Base-by-base conservation (phyloP, 371 early-diverging fungal species). In the Haplosporangium sp. region DNA sequence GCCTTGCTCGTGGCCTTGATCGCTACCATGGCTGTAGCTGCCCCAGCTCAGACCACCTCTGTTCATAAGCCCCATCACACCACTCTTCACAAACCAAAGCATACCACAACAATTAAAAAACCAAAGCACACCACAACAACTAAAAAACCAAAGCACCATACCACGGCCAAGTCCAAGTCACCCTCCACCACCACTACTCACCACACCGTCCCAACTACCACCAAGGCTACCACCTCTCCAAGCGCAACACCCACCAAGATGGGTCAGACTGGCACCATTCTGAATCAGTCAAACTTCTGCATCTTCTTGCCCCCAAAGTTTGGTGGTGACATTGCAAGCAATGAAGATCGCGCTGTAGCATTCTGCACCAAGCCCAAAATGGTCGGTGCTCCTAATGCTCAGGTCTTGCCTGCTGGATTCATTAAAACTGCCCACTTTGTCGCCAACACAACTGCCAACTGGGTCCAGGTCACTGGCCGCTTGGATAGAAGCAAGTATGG, bases 401-500 rank as follows among this genome's bases (percentile, higher is more conserved):
- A 83, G 11, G 74, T 78, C 19, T 38, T 88, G 44, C 69, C 83
- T 15, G 67, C 69, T 37, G 87, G 84, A 8, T 87, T 89, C 64
- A 87, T 89, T 61, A 72, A 83, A 64, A 85, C 87, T 2, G 89
- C 86, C n/a, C 87, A 87, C 47, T 86, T 72, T 47, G 81, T 84
- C 20, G 67, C 74, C 8, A 85, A 85, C 50, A 79, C 85, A n/a
- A 66, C 74, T n/a, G 78, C 68, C 47, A 77, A 82, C 38, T 89
- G 85, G 48, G 84, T 89, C n/a, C 89, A 89, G 75, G 78, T 89
- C 55, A 89, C 89, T 42, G 89, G 89, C 38, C 84, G 85, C 45
- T 84, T 89, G 40, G 78, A 86, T 66, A 87, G 87, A 15, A 27
- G 62, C 27, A 84, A 83, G 69, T 86, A 77, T 27, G 83, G 72